A percentile compares a stretch with the other conserved stretches of the same genome.
Conservation (phyloP, 139 green algal genomes). For the Coelastrella sp. region DNA sequence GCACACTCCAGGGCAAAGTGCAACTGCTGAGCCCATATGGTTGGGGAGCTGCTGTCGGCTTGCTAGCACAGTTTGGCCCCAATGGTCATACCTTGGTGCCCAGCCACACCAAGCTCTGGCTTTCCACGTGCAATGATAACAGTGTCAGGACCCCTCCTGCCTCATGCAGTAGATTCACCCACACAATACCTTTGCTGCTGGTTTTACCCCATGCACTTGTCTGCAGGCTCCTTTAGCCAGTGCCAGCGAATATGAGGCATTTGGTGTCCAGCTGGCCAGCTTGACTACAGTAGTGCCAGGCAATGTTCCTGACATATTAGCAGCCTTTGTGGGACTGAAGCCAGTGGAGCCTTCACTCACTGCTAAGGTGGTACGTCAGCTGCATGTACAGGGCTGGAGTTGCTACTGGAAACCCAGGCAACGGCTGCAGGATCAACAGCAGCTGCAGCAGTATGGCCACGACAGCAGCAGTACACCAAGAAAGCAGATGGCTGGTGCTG, state of each 20-base stretch:
- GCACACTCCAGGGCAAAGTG: no score
- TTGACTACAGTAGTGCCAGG: conserved; percentile 10
- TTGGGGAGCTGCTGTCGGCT: no score
- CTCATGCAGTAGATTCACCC: no score
- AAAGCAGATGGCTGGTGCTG: no score
- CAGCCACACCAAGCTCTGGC: no score
- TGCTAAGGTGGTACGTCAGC: conserved; percentile 39
- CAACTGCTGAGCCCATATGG: no score
- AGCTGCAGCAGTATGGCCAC: not conserved
- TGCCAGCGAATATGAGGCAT: conserved; percentile 31
- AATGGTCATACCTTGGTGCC: no score
- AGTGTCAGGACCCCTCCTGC: no score
- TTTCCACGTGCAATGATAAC: no score
- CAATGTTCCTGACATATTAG: not conserved
- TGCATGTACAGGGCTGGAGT: conserved; percentile 47
- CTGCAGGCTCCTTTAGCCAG: conserved; percentile 22
- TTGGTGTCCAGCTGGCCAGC: conserved; percentile 36
- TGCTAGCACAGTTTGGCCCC: no score
- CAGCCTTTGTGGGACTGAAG: conserved; percentile 22
- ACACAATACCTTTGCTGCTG: not conserved
- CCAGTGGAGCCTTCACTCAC: not conserved
- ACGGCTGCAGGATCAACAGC: not conserved
- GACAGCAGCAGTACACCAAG: not conserved
- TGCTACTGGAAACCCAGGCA: conserved; percentile 48
- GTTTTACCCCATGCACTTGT: not conserved